phyloP scores from a whole-genome alignment of 495 filamentous ascomycete species.

The Sordaria brevicollis region DNA sequence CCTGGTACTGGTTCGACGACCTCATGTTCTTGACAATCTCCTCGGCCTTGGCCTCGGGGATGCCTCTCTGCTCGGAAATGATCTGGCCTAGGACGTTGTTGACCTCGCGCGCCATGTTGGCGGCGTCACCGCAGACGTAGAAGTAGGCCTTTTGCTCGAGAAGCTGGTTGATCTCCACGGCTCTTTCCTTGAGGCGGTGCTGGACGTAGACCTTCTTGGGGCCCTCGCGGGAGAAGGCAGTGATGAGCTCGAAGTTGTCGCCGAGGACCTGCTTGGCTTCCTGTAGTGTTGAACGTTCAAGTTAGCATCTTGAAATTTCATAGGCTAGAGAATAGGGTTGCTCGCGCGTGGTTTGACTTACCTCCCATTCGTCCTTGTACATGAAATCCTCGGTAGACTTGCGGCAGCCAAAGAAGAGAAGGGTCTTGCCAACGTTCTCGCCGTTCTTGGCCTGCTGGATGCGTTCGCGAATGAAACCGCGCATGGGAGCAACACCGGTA shows the following conservation, averaged over 20 bases:
- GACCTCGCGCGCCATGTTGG: constrained; percentile 97
- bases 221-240: constrained; percentile 84
- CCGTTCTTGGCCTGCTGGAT: constrained; percentile 69
- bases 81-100: constrained; percentile 77
- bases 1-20: constrained; percentile 89
- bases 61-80: constrained; percentile 67
- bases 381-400: constrained; percentile 79
- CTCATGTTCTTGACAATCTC: constrained; percentile 96
- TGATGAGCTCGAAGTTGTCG: constrained; percentile 76
- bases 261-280: constrained; percentile 72
- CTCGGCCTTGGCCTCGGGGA: constrained; percentile 77
- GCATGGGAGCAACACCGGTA: constrained; percentile 94
- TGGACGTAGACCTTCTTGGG: constrained; percentile 93
- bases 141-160: constrained; percentile 83
- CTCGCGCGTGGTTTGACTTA: constrained; percentile 38
- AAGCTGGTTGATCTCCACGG: constrained; percentile 77
- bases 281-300: constrained; percentile 33
- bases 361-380: constrained; percentile 88
- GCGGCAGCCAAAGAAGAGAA: constrained; percentile 93
- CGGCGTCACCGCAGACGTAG: constrained; percentile 97
- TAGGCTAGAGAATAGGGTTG: background rate
- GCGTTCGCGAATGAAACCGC: constrained; percentile 90
- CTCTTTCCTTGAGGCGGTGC: constrained; percentile 75
- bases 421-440: constrained; percentile 74
- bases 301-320: constrained; percentile 2